Conservation (phyloP, 2,329 filamentous ascomycete species). For the Epichloe coenophiala region DNA sequence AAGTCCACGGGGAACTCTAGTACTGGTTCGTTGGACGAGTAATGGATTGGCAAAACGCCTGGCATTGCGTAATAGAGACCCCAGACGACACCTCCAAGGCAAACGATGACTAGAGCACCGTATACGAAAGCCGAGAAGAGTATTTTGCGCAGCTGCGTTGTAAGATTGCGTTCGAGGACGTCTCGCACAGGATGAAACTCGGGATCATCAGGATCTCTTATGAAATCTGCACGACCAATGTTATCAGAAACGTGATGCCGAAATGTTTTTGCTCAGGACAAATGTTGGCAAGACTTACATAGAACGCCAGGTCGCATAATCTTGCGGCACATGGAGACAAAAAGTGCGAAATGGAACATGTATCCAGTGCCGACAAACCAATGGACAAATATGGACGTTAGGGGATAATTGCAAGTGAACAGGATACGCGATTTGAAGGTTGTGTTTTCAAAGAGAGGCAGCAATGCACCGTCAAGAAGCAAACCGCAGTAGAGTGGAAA, state of each 20-base stretch:
- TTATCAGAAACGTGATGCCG: neutral
- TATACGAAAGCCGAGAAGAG: conserved; percentile 93
- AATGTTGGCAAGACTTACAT: conserved; percentile 42
- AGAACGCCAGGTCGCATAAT: conserved; percentile 91
- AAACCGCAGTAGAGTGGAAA: conserved; percentile 94
- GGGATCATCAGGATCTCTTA: conserved; percentile 92
- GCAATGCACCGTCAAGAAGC: conserved; percentile 72
- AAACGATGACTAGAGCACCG: conserved; percentile 81
- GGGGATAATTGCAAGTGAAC: conserved; percentile 66
- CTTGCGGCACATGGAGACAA: conserved; percentile 97
- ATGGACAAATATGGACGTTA: conserved; percentile 90
- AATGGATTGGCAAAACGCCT: conserved; percentile 76
- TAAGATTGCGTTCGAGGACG: conserved; percentile 83
- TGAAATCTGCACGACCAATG: conserved; percentile 53
- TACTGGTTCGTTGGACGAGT: conserved; percentile 83
- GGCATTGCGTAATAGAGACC: conserved; percentile 56
- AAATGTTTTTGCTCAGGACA: neutral
- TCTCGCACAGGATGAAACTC: conserved; percentile 97
- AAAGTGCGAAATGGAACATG: conserved; percentile 99
- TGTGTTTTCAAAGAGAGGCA: conserved; percentile 77
- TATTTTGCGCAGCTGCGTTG: conserved; percentile 90
- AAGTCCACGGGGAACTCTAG: conserved; percentile 91
- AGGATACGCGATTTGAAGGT: conserved; percentile 63
- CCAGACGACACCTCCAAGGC: conserved; percentile 93
- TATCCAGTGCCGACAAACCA: conserved; percentile 99